Evolutionary conservation across 2,329 filamentous ascomycete species (phyloP), one percentile per base, ranked within the genome.

Genomic region (Aspergillus quadrilineatus): DNA sequence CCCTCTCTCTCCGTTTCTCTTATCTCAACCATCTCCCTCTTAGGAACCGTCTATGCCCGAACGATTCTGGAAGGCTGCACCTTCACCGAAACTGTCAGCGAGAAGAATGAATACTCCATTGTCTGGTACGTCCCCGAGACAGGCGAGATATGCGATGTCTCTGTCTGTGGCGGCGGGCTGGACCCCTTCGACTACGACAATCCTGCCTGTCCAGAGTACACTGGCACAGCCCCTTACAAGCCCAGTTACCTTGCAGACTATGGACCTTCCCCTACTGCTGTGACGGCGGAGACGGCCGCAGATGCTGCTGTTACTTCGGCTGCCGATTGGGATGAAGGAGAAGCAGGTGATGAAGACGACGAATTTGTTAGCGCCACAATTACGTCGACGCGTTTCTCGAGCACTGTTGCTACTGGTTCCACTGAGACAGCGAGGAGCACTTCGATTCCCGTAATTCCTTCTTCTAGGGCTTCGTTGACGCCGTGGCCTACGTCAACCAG

Each of bases 81-180:
- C 47, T 65, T 64, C 26, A 67, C 67, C 12, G 42, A 53, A 37
- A 67, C 67, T 34, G 60, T 57, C 42, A 61, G 68, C 53, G 59
- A 67, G 45, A 66, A 63, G 61, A 48, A 66, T 45, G 58, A 67
- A 48, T 65, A 65, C 61, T 67, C 62, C 48, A 60, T 67, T 59
- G 63, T 70, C 60, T 88, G 79, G 77, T 88, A 84, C 70, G 80
- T 86, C 52, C 85, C 85, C 1, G 84, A 74, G 62, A 84, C 81
- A 15, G 84, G 85, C 67, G 85, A 88, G 75, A 76, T 88, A 67
- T 89, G 86, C 79, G 76, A 77, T 9, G 67, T 83, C 59, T 78
- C 85, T 63, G 86, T 89, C 79, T 89, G 86, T 72, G 86, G 86
- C 56, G 86, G 86, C 61, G 86, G 85, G 54, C 79, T 82, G 45